Percentiles rank a stretch among this genome's conserved stretches.
These are phyloP conservation scores for Cyclotella baltica DNA, from an alignment of 108 stramenopile species.

Conservation along the genomic window DNA sequence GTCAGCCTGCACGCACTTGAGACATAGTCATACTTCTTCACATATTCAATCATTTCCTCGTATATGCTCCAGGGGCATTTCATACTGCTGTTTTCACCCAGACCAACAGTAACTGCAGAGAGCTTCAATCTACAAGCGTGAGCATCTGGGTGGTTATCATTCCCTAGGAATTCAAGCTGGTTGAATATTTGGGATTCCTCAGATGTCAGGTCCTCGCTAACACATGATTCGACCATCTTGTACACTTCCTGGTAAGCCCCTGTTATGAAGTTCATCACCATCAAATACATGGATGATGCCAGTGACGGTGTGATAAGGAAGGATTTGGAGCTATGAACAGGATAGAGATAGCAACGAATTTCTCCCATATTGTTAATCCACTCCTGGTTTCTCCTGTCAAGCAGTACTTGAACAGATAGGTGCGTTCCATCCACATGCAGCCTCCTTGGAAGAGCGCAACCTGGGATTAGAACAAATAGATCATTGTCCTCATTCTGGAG, in stretches of 20 bases:
- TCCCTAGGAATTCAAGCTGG: slow-evolving; percentile 91
- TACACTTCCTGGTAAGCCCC: slow-evolving; percentile 95
- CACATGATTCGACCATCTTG: slow-evolving; percentile 97
- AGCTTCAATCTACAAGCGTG: slow-evolving; percentile 94
- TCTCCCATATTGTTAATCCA: slow-evolving; percentile 98
- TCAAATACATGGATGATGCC: slow-evolving; percentile 96
- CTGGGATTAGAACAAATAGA: slow-evolving; percentile 94
- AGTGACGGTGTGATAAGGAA: slow-evolving; percentile 94
- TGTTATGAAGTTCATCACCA: slow-evolving; percentile 96
- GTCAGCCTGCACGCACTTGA: slow-evolving; percentile 92
- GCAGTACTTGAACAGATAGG: slow-evolving; percentile 90
- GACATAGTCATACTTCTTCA: slow-evolving; percentile 87
- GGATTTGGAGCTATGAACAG: slow-evolving; percentile 93
- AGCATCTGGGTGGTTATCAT: slow-evolving; percentile 97
- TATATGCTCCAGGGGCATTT: slow-evolving; percentile 92
- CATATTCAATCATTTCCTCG: slow-evolving; percentile 91
- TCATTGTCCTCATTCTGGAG: slow-evolving; percentile 95
- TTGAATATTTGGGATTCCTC: slow-evolving; percentile 97
- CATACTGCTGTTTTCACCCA: slow-evolving; percentile 88
- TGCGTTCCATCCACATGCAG: slow-evolving; percentile 83
- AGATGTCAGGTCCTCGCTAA: slow-evolving; percentile 91
- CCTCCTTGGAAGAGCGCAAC: slow-evolving; percentile 90
- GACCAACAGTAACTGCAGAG: slow-evolving; percentile 87
- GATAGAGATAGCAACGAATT: slow-evolving; percentile 97
- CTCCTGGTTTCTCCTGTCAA: slow-evolving; percentile 93